These are phyloP conservation scores for Hypholoma fasciculare DNA, from an alignment of 768 basidiomycete genomes.

Conservation along the genomic window DNA sequence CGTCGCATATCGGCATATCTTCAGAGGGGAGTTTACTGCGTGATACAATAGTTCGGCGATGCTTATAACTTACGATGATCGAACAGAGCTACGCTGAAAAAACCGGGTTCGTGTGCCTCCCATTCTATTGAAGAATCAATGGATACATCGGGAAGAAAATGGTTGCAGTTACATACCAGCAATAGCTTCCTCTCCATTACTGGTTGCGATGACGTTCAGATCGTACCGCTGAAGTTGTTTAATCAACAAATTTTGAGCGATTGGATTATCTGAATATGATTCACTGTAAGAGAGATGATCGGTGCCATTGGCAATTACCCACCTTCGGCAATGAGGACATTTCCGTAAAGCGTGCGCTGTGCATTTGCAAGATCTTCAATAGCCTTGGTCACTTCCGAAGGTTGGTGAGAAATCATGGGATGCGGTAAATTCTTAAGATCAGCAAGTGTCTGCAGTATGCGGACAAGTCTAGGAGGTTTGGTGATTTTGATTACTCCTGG, in stretches of 20 bases:
- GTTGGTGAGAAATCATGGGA: constrained; percentile 35
- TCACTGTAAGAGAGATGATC: background rate
- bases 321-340: constrained; percentile 76
- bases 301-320: background rate
- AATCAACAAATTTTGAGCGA: constrained; percentile 65
- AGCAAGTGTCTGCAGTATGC: constrained; percentile 63
- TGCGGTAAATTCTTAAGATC: constrained; percentile 54
- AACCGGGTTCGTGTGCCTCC: constrained; percentile 66
- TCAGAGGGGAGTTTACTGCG: constrained; percentile 1
- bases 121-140: constrained; percentile 44
- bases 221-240: constrained; percentile 66
- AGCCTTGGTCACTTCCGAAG: constrained; percentile 38
- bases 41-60: background rate
- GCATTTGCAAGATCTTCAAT: constrained; percentile 47
- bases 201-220: constrained; percentile 60
- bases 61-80: constrained; percentile 60
- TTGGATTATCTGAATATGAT: constrained; percentile 56
- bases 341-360: constrained; percentile 61
- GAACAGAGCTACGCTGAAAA: constrained; percentile 69
- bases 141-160: background rate
- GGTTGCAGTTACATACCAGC: constrained; percentile 34
- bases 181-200: constrained; percentile 69
- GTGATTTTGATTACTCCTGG: constrained; percentile 67
- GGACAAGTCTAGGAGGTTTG: constrained; percentile 64
- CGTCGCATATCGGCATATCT: constrained; percentile 83